These are phyloP conservation scores for Suillus clintonianus DNA, from an alignment of 768 basidiomycete species.

Conservation along the genomic window DNA sequence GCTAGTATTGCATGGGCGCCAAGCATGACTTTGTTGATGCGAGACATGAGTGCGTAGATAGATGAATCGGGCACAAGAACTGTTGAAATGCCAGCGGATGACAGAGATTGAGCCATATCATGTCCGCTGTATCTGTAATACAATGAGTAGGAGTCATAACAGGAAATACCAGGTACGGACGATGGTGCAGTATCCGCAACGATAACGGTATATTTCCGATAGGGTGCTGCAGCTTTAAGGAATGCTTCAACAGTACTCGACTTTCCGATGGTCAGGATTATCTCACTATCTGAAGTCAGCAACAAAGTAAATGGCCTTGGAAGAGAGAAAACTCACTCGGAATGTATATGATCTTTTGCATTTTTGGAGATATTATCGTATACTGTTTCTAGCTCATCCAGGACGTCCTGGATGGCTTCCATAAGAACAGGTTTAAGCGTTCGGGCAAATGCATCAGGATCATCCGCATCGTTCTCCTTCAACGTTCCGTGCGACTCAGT, in stretches of 20 bases:
- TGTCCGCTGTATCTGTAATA: conserved; percentile 75
- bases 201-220: conserved; percentile 93
- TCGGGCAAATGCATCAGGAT: conserved; percentile 76
- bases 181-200: conserved; percentile 95
- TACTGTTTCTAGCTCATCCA: conserved; percentile 94
- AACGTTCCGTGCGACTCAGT: conserved; percentile 56
- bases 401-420: conserved; percentile 95
- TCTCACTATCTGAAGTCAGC: conserved; percentile 60
- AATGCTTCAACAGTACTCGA: conserved; percentile 94
- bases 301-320: background rate
- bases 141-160: conserved; percentile 8
- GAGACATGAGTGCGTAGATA: conserved; percentile 93
- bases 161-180: conserved; percentile 44
- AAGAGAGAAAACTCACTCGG: conserved; percentile 67
- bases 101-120: conserved; percentile 80
- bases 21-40: conserved; percentile 94
- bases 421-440: conserved; percentile 90
- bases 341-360: conserved; percentile 94
- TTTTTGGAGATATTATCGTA: conserved; percentile 94
- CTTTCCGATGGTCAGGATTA: conserved; percentile 91
- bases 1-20: conserved; percentile 96
- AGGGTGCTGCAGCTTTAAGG: conserved; percentile 85
- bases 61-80: conserved; percentile 97
- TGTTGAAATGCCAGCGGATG: conserved; percentile 82
- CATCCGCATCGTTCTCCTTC: conserved; percentile 71